Conservation (phyloP, 208 protist genomes). For the Acanthamoeba lenticulata region DNA sequence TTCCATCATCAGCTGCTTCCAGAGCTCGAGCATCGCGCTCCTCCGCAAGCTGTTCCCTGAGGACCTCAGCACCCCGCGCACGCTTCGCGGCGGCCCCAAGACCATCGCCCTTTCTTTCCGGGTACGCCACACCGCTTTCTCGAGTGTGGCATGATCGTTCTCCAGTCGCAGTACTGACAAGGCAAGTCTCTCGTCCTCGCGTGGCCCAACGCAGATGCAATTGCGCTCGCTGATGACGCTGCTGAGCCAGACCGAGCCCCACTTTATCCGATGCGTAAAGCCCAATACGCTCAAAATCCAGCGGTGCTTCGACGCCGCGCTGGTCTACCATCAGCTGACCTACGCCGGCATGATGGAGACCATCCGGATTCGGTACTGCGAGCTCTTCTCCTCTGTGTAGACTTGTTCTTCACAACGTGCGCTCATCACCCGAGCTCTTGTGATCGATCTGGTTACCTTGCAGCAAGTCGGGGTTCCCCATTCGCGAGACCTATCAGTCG, state of each 20-base stretch:
- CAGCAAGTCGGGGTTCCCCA: conserved; percentile 66
- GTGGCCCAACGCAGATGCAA: conserved; percentile 71
- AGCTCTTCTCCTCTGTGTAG: too few species aligned
- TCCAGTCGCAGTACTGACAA: background rate
- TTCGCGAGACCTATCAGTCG: conserved; percentile 17
- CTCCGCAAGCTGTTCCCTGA: too few species aligned
- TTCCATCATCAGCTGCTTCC: conserved; percentile 89
- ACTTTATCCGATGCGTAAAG: conserved; percentile 95
- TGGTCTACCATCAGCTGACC: conserved; percentile 60
- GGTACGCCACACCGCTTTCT: too few species aligned
- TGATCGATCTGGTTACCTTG: too few species aligned
- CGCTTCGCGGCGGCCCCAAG: too few species aligned
- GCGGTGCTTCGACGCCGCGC: background rate
- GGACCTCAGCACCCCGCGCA: too few species aligned
- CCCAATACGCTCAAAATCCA: conserved; percentile 82
- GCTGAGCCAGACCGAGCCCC: conserved; percentile 88
- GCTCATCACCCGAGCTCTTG: too few species aligned
- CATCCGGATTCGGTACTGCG: conserved; percentile 70
- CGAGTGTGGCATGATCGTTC: too few species aligned
- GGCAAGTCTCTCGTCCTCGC: background rate
- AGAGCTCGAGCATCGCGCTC: conserved; percentile 65
- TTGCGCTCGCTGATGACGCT: conserved; percentile 68
- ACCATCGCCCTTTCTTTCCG: too few species aligned
- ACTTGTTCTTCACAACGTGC: too few species aligned
- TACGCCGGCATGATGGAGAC: conserved; percentile 78